phyloP scores from a whole-genome alignment of 768 basidiomycete genomes.

The Leccinum subtestaceum region DNA sequence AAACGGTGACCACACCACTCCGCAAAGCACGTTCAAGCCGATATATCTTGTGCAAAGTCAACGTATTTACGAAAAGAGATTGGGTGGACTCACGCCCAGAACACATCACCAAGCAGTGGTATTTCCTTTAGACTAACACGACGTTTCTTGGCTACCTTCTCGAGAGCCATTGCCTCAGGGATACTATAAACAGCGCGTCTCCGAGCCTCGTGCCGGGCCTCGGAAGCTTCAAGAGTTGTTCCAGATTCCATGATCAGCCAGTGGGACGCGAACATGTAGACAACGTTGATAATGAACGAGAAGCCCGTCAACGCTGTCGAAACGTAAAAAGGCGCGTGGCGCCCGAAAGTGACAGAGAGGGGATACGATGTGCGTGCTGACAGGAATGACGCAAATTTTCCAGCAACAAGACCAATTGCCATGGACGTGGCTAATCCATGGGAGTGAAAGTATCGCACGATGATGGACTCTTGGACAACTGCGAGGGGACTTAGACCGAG shows the following conservation, averaged over 20 bases:
- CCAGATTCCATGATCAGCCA: conserved; percentile 64
- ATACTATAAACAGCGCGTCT: conserved; percentile 42
- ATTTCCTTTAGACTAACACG: conserved; percentile 60
- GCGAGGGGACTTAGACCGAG: conserved; percentile 77
- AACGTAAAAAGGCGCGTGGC: conserved; percentile 72
- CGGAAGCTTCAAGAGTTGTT: conserved; percentile 61
- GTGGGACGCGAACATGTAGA: conserved; percentile 61
- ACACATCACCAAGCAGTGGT: conserved; percentile 67
- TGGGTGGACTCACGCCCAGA: conserved; percentile 60
- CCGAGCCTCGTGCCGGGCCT: conserved; percentile 54
- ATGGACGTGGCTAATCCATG: conserved; percentile 75
- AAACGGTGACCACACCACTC: conserved; percentile 76
- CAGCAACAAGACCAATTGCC: conserved; percentile 79
- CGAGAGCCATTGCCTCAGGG: conserved; percentile 59
- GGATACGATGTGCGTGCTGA: conserved; percentile 76
- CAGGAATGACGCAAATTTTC: conserved; percentile 75
- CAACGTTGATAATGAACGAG: conserved; percentile 65
- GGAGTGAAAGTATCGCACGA: conserved; percentile 76
- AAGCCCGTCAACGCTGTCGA: conserved; percentile 60
- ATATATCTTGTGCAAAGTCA: conserved; percentile 51
- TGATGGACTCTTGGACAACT: conserved; percentile 82
- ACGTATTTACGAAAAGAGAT: not conserved
- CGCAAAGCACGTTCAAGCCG: conserved; percentile 71
- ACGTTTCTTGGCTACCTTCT: conserved; percentile 64
- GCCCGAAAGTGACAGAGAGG: conserved; percentile 63